Conservation (phyloP, 2,329 filamentous ascomycete genomes). For the Pseudogymnoascus sp. region DNA sequence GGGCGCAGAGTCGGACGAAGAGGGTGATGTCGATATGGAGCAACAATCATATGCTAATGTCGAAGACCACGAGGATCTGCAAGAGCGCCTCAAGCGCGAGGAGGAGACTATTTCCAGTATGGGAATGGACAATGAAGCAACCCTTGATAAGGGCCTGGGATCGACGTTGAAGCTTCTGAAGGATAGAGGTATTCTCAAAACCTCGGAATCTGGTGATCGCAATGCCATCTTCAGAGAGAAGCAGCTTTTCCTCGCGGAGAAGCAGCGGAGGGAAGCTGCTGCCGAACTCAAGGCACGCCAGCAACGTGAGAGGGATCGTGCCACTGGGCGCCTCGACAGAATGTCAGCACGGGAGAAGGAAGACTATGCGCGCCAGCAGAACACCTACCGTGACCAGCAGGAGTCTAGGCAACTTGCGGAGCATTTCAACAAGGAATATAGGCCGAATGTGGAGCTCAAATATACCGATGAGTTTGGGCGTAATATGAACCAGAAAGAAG, state of each 20-base stretch:
- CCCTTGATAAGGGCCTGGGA: conserved; percentile 68
- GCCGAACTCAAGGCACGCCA: conserved; percentile 70
- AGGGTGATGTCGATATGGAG: conserved; percentile 35
- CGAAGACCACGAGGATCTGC: conserved; percentile 37
- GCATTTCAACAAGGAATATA: conserved; percentile 79
- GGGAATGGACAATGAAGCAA: conserved; percentile 79
- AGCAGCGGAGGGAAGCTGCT: conserved; percentile 66
- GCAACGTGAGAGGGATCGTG: conserved; percentile 83
- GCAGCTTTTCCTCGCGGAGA: conserved; percentile 71
- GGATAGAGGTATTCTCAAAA: conserved; percentile 73
- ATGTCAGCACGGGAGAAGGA: conserved; percentile 91
- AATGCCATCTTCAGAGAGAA: conserved; percentile 63
- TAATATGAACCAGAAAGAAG: conserved; percentile 83
- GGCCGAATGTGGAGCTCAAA: conserved; percentile 80
- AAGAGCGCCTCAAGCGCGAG: conserved; percentile 42
- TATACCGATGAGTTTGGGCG: conserved; percentile 87
- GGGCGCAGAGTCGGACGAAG: conserved; percentile 33
- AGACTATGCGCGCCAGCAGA: conserved; percentile 80
- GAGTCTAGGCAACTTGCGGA: conserved; percentile 76
- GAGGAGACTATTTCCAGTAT: conserved; percentile 52
- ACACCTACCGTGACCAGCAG: conserved; percentile 77
- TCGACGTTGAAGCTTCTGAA: conserved; percentile 74
- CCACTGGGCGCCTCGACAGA: conserved; percentile 69
- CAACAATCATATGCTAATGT: conserved; percentile 27
- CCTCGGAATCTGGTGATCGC: conserved; percentile 50